Evolutionary conservation across 352 stramenopile species (phyloP).

Genomic region (Phytophthora macrochlamydospora): DNA sequence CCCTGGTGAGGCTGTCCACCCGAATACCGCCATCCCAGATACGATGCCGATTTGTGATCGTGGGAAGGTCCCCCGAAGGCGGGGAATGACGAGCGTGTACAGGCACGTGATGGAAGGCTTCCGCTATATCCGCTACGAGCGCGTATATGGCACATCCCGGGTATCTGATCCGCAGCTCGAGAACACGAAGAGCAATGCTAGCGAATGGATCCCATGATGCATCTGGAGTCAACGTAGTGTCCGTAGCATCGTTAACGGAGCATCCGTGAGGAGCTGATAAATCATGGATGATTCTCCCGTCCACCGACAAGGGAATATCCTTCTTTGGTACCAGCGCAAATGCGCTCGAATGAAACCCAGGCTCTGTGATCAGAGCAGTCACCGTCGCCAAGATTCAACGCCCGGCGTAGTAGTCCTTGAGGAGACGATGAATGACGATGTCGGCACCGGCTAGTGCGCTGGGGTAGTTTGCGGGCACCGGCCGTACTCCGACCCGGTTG

Average conservation of each 20-base stretch:
- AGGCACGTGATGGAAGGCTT: not conserved
- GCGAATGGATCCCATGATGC: conserved; percentile 3
- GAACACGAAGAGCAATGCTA: not conserved
- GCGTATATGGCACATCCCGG: conserved; percentile 1
- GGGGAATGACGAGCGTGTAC: not conserved
- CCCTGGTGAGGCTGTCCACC: not conserved
- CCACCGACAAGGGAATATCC: not conserved
- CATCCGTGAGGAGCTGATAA: not conserved
- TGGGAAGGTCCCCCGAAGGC: not conserved
- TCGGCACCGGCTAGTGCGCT: not conserved
- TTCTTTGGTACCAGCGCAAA: conserved; percentile 11
- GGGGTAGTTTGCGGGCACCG: not conserved
- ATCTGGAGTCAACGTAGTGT: conserved; percentile 1
- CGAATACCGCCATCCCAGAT: not conserved
- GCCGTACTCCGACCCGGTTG: not conserved
- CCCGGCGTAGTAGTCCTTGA: not conserved
- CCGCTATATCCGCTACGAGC: conserved; percentile 1
- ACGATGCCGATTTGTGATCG: not conserved
- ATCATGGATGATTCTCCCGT: conserved; percentile 6
- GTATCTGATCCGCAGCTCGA: not conserved
- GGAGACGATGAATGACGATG: conserved; percentile 8
- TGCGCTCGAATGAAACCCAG: conserved; percentile 6
- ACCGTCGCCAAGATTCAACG: not conserved
- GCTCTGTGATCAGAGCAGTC: not conserved
- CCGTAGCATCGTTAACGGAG: conserved; percentile 5